Percentiles rank a stretch among this genome's conserved stretches.
Conservation (phyloP, 2,329 filamentous ascomycete genomes). For the Aspergillus costaricaensis region DNA sequence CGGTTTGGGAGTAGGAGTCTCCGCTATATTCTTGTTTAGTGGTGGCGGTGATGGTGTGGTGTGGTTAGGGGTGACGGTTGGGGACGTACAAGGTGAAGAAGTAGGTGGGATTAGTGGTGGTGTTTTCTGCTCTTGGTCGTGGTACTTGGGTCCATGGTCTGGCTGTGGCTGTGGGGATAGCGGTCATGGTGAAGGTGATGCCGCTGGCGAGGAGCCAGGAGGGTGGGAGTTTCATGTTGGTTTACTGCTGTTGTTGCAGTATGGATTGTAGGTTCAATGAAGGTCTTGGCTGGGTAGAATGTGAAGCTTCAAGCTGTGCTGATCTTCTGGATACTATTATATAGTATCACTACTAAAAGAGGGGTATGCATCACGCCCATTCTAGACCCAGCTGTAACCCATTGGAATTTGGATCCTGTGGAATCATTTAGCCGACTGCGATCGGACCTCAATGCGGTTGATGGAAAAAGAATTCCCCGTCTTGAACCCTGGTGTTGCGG, state of each 20-base stretch:
- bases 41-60: background rate
- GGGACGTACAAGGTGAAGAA: conserved; percentile 47
- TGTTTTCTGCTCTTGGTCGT: background rate
- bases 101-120: conserved; percentile 27
- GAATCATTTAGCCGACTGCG: background rate
- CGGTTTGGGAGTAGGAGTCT: conserved; percentile 62
- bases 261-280: background rate
- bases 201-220: conserved; percentile 13
- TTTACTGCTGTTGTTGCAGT: background rate
- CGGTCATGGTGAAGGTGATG: conserved; percentile 1
- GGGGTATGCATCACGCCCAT: background rate
- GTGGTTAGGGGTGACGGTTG: background rate
- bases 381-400: background rate
- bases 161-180: conserved; percentile 20
- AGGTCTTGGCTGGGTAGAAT: background rate
- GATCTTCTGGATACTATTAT: background rate
- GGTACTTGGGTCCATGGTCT: conserved; percentile 15
- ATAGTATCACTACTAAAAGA: background rate
- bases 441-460: background rate
- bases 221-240: conserved; percentile 12
- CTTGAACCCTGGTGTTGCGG: background rate
- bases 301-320: background rate
- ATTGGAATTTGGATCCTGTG: background rate
- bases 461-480: background rate
- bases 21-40: conserved; percentile 42